Conservation (phyloP, 345 rosid species). For the Pistacia integerrima region DNA sequence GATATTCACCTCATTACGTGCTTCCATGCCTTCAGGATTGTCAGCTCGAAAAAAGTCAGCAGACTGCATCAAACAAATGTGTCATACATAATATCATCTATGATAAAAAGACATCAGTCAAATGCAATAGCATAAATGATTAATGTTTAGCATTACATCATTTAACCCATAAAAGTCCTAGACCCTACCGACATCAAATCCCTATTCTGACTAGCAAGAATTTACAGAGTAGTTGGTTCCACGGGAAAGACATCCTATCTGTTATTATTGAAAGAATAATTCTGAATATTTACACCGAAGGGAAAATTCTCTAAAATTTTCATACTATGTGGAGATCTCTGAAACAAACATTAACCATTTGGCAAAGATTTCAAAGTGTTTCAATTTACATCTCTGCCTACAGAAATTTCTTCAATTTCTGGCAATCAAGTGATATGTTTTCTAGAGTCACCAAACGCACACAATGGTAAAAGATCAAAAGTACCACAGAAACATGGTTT, state of each 20-base stretch:
- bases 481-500: not conserved
- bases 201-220: not conserved
- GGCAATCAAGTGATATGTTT: not conserved
- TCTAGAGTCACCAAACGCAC: not conserved
- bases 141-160: not conserved
- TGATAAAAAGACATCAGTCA: conserved; percentile 5
- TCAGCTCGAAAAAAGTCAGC: conserved; percentile 99
- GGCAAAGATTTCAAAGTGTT: not conserved
- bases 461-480: not conserved
- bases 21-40: conserved; percentile 97
- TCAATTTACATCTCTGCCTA: not conserved
- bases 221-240: not conserved
- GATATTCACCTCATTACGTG: conserved; percentile 88
- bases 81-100: conserved; percentile 17
- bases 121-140: not conserved
- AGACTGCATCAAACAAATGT: conserved; percentile 51
- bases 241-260: not conserved
- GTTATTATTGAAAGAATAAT: not conserved
- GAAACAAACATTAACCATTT: not conserved
- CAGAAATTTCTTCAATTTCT: not conserved
- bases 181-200: not conserved
- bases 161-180: not conserved
- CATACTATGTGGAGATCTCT: not conserved
- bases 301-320: not conserved
- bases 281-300: not conserved